These are phyloP conservation scores for Botrytis galanthina DNA, from an alignment of 2,329 filamentous ascomycete species.

Conservation along the genomic window DNA sequence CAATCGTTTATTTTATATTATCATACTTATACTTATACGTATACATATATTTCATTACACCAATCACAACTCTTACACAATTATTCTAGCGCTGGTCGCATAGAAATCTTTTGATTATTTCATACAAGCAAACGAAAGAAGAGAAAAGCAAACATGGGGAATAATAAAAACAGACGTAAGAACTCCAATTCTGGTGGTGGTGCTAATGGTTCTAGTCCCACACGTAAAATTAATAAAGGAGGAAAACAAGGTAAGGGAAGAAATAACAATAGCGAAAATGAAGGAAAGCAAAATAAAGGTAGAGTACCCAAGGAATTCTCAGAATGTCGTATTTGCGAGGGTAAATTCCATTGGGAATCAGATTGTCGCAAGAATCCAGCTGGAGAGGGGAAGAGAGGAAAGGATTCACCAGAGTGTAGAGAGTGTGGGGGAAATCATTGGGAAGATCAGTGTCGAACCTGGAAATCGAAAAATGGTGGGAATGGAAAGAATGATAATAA, in stretches of 20 bases:
- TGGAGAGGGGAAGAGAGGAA: not conserved
- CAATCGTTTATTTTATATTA: not conserved
- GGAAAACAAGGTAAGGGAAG: not conserved
- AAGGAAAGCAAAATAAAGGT: not conserved
- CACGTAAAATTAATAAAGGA: not conserved
- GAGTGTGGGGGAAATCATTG: constrained; percentile 10
- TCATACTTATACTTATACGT: not conserved
- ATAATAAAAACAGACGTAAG: not conserved
- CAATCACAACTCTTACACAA: not conserved
- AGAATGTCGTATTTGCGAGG: constrained; percentile 6
- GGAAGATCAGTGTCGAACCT: constrained; percentile 14
- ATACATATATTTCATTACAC: not conserved
- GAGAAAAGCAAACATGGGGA: not conserved
- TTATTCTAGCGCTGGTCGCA: not conserved
- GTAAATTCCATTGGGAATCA: constrained; percentile 12
- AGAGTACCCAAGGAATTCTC: not conserved
- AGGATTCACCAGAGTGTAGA: not conserved
- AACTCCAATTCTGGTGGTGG: not conserved
- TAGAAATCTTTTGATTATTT: not conserved
- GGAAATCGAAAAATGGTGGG: not conserved
- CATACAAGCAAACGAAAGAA: not conserved
- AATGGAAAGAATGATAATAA: not conserved
- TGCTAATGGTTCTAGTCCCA: not conserved
- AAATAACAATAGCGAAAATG: not conserved
- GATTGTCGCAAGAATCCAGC: not conserved